Percentiles rank a stretch among this genome's conserved stretches.
phyloP scores from a whole-genome alignment of 345 rosid species.

The Diplotaxis tenuifolia region DNA sequence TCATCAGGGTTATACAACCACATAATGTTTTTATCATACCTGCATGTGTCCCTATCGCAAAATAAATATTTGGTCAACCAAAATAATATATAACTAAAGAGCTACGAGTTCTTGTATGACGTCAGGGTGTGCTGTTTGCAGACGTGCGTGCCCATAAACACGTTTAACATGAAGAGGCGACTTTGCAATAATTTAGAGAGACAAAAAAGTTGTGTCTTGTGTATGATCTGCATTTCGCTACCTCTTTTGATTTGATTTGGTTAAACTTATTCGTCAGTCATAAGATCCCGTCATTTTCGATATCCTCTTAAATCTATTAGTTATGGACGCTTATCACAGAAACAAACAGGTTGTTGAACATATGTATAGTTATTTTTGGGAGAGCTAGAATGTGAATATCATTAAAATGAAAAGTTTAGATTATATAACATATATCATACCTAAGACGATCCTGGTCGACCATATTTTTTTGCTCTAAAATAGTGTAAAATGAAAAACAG shows the following conservation, averaged over 20 bases:
- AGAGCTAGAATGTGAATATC: not conserved
- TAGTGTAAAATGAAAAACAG: too few species aligned
- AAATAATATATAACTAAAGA: not conserved
- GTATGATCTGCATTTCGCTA: not conserved
- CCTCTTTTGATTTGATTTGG: slow-evolving; percentile 11
- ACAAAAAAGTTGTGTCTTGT: not conserved
- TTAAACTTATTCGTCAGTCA: slow-evolving; percentile 16
- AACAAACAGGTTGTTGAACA: not conserved
- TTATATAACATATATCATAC: too few species aligned
- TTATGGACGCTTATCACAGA: not conserved
- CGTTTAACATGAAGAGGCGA: slow-evolving; percentile 26
- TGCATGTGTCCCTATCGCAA: not conserved
- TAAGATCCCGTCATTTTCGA: not conserved
- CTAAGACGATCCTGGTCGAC: too few species aligned
- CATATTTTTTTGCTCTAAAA: too few species aligned
- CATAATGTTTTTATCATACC: not conserved
- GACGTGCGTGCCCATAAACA: not conserved
- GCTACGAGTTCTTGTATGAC: not conserved
- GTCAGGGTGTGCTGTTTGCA: not conserved
- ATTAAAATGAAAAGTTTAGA: too few species aligned
- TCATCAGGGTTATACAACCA: not conserved
- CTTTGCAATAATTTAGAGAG: not conserved
- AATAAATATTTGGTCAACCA: not conserved
- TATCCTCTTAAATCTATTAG: not conserved
- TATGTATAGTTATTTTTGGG: too few species aligned